phyloP scores from a whole-genome alignment of 140 eudicot genomes.

The Oenanthe javanica region DNA sequence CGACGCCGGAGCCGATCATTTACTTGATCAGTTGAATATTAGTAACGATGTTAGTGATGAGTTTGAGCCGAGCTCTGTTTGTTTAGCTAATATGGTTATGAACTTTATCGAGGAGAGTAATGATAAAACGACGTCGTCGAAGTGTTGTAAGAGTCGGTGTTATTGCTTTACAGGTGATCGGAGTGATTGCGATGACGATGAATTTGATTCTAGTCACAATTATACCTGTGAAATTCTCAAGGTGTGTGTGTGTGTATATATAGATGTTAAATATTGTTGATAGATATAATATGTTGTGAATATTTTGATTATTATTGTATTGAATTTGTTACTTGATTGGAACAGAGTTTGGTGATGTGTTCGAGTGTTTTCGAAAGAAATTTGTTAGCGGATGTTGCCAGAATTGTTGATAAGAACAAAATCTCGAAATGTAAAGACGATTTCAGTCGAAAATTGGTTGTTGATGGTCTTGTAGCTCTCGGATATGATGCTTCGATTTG shows the following conservation, averaged over 20 bases:
- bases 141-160: constrained; percentile 43
- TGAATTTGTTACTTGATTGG: constrained; percentile 14
- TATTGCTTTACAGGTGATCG: constrained; percentile 46
- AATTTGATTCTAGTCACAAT: constrained; percentile 1
- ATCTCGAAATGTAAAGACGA: constrained; percentile 47
- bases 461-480: constrained; percentile 37
- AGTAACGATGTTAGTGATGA: constrained; percentile 28
- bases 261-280: neutral
- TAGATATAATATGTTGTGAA: constrained; percentile 48
- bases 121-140: constrained; percentile 40
- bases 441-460: constrained; percentile 34
- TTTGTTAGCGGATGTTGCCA: constrained; percentile 51
- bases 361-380: constrained; percentile 8
- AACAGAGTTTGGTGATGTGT: constrained; percentile 7
- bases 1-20: constrained; percentile 30
- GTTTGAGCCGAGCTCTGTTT: constrained; percentile 83
- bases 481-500: constrained; percentile 68
- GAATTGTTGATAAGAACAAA: constrained; percentile 56
- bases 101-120: constrained; percentile 72
- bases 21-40: constrained; percentile 16
- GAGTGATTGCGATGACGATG: constrained; percentile 57
- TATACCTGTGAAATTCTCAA: neutral
- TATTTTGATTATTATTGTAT: neutral
- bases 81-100: constrained; percentile 73
- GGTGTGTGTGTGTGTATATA: neutral